These are phyloP conservation scores for Colletotrichum siamense DNA, from an alignment of 2,329 filamentous ascomycete species.

Conservation along the genomic window DNA sequence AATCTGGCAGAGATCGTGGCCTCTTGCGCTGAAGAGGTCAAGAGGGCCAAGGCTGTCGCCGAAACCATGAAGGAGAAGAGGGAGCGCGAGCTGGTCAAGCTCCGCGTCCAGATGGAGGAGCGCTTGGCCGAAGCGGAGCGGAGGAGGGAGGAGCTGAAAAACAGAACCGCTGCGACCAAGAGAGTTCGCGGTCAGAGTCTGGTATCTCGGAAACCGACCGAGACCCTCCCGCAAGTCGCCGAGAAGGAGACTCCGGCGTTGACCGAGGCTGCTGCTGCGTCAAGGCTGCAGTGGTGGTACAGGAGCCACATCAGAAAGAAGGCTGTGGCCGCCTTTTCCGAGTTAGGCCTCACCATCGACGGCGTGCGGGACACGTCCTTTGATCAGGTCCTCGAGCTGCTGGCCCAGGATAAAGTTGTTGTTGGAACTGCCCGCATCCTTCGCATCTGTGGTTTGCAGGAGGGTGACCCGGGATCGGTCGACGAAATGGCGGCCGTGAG, in stretches of 20 bases:
- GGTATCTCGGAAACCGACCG: conserved; percentile 53
- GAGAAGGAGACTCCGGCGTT: conserved; percentile 50
- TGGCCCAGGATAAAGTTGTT: conserved; percentile 72
- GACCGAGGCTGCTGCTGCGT: conserved; percentile 66
- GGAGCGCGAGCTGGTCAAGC: conserved; percentile 73
- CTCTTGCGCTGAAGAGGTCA: conserved; percentile 82
- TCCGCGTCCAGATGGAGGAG: conserved; percentile 79
- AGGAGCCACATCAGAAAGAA: conserved; percentile 61
- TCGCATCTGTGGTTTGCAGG: conserved; percentile 71
- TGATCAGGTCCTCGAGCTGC: conserved; percentile 73
- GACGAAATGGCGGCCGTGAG: conserved; percentile 74
- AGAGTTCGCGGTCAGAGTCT: conserved; percentile 60
- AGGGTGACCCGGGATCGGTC: conserved; percentile 67
- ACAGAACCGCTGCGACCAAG: conserved; percentile 53
- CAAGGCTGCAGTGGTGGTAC: conserved; percentile 75
- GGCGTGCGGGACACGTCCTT: conserved; percentile 74
- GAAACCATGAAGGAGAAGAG: conserved; percentile 83
- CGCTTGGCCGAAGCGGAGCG: conserved; percentile 78
- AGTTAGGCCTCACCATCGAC: conserved; percentile 73
- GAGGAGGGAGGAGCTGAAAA: conserved; percentile 69
- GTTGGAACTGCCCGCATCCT: conserved; percentile 70
- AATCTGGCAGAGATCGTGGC: conserved; percentile 84
- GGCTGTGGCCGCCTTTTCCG: conserved; percentile 69
- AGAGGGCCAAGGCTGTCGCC: conserved; percentile 81
- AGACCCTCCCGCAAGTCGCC: conserved; percentile 53